Conservation (phyloP, 257 asterid species). For the Thymus quinquecostatus region DNA sequence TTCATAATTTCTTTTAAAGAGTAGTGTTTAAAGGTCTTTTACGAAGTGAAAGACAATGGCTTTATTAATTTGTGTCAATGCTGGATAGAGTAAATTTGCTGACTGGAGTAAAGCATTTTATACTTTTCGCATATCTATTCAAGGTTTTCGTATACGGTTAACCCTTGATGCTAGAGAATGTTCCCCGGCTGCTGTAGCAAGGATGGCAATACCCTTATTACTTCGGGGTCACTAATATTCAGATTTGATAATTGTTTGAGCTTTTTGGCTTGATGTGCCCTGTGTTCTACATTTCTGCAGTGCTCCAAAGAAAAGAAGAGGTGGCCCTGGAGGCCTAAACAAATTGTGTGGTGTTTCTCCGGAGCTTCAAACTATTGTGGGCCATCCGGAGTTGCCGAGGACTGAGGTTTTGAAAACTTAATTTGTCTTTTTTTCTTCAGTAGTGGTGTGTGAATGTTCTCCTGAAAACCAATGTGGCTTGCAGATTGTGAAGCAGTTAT, state of each 20-base stretch:
- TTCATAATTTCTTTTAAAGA: background rate
- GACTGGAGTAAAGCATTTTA: background rate
- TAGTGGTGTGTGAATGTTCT: constrained; percentile 7
- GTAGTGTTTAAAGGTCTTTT: background rate
- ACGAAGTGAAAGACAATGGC: background rate
- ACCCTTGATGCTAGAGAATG: background rate
- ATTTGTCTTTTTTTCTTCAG: constrained; percentile 5
- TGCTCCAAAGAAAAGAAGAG: constrained; percentile 79
- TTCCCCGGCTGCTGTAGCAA: background rate
- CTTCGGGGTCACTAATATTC: background rate
- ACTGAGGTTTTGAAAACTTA: constrained; percentile 64
- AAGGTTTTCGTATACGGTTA: background rate
- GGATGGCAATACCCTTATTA: background rate
- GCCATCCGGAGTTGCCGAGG: constrained; percentile 90
- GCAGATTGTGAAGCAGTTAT: constrained; percentile 81
- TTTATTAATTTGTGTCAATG: background rate
- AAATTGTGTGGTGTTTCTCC: constrained; percentile 95
- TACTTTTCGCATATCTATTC: background rate
- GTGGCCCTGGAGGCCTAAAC: constrained; percentile 97
- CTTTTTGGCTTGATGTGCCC: constrained; percentile 22
- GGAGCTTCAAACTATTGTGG: constrained; percentile 85
- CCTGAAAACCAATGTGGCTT: constrained; percentile 21
- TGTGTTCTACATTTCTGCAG: constrained; percentile 41
- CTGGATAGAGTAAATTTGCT: background rate
- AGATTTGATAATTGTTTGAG: background rate